A percentile compares a stretch with the other conserved stretches of the same genome.
Conservation (phyloP, 2,329 filamentous ascomycete genomes). For the Aspergillus clavatus region DNA sequence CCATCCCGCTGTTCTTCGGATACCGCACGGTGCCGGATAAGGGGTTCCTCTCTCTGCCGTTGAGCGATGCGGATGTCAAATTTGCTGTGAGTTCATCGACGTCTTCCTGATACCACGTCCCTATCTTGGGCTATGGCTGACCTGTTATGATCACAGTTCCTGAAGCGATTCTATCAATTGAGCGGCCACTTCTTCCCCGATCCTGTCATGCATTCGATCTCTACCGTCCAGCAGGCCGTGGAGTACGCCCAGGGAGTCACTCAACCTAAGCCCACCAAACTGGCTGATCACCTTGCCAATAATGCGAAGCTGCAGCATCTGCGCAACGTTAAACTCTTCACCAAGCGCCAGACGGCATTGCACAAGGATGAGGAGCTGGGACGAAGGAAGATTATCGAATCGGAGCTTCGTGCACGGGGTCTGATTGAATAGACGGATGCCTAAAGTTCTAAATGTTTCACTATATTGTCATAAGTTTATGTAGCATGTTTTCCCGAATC, state of each 20-base stretch:
- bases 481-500: constrained; percentile 14
- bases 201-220: constrained; percentile 55
- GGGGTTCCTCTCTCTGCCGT: constrained; percentile 55
- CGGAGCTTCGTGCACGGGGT: constrained; percentile 60
- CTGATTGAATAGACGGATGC: constrained; percentile 46
- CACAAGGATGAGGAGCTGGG: constrained; percentile 69
- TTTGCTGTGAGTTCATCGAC: constrained; percentile 61
- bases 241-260: constrained; percentile 41
- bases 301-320: constrained; percentile 48
- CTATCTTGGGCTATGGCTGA: constrained; percentile 55
- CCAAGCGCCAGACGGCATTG: constrained; percentile 61
- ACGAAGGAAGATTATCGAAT: constrained; percentile 73
- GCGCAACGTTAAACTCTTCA: constrained; percentile 66
- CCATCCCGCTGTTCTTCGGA: constrained; percentile 14
- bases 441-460: not conserved
- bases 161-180: constrained; percentile 75
- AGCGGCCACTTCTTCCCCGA: constrained; percentile 75
- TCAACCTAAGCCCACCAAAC: constrained; percentile 46
- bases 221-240: constrained; percentile 53
- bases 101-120: constrained; percentile 49
- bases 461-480: constrained; percentile 11
- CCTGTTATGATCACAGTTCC: constrained; percentile 52
- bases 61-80: constrained; percentile 58
- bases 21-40: constrained; percentile 33
- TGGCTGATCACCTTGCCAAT: constrained; percentile 55